Conservation (phyloP, 2,329 filamentous ascomycete genomes). For the Cercospora nicotianae region DNA sequence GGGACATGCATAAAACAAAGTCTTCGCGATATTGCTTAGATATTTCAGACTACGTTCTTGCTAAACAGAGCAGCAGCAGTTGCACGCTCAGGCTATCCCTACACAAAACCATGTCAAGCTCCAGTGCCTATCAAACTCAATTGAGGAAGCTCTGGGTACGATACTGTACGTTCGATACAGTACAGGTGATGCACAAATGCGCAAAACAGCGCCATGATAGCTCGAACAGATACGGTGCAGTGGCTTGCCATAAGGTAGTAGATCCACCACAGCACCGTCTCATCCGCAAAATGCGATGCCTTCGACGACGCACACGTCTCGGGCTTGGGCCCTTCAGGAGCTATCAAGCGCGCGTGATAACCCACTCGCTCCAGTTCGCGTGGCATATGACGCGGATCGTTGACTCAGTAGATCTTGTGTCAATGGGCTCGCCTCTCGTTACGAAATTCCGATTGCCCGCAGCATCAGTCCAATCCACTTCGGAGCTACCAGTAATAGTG, state of each 20-base stretch:
- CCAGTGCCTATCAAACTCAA: conserved; percentile 1
- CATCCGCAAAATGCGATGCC: not conserved
- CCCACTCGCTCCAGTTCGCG: not conserved
- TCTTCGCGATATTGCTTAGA: not conserved
- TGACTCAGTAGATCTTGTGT: not conserved
- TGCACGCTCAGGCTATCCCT: not conserved
- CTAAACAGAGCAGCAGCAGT: not conserved
- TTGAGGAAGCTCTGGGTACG: not conserved
- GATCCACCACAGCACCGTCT: not conserved
- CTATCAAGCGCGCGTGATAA: not conserved
- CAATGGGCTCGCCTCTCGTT: not conserved
- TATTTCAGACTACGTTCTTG: not conserved
- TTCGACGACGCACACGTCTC: not conserved
- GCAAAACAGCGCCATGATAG: not conserved
- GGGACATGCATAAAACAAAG: not conserved
- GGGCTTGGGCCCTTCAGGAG: not conserved
- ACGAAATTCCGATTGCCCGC: not conserved
- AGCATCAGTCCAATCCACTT: not conserved
- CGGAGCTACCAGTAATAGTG: not conserved
- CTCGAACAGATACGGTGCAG: not conserved
- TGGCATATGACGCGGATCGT: not conserved
- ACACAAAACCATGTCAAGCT: not conserved
- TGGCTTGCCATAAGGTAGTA: no score
- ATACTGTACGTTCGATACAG: not conserved
- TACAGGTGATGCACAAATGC: not conserved